Evolutionary conservation across 75 land plant genomes (phyloP).

Genomic region (Selaginella tamariscina): DNA sequence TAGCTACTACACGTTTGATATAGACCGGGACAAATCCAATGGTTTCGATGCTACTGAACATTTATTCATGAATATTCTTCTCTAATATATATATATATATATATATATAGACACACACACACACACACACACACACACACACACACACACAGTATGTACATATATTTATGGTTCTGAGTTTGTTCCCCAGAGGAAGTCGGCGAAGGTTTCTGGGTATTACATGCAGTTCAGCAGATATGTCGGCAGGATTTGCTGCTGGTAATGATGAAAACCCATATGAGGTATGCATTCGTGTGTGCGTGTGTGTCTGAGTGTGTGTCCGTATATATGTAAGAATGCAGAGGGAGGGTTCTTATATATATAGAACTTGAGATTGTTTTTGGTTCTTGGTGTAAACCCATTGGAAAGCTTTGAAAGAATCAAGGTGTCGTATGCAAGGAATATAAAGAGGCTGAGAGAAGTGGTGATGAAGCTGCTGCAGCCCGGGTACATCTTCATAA

Average conservation of each 20-base stretch:
- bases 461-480: slow-evolving; percentile 60
- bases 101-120: no score
- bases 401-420: slow-evolving; percentile 68
- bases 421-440: slow-evolving; percentile 50
- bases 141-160: no score
- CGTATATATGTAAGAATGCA: not conserved
- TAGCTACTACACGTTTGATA: no score
- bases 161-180: no score
- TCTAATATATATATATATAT: no score
- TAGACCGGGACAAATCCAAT: no score
- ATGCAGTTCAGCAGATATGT: not conserved
- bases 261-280: slow-evolving; percentile 14
- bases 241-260: not conserved
- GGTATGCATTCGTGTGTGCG: not conserved
- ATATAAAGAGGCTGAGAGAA: slow-evolving; percentile 76
- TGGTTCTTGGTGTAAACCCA: slow-evolving; percentile 85
- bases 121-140: no score
- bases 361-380: not conserved
- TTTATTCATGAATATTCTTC: no score
- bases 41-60: no score
- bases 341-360: not conserved
- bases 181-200: no score
- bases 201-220: not conserved
- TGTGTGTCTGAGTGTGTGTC: no score
- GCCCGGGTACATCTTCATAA: slow-evolving; percentile 41